phyloP scores from a whole-genome alignment of 2,329 filamentous ascomycete genomes.

The Neobulgaria alba region DNA sequence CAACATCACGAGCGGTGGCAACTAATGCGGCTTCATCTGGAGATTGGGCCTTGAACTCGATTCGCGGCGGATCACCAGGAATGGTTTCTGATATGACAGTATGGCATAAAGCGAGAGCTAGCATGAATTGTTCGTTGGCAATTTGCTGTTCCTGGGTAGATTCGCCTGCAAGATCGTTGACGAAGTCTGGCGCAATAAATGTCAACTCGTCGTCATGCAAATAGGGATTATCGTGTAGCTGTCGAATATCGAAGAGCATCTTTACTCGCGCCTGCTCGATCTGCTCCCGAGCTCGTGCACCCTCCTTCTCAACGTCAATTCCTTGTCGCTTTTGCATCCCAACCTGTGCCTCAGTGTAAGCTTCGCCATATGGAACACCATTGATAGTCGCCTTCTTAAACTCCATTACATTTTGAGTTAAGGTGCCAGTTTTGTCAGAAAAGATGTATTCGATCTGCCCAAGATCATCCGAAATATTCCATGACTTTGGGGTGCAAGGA shows the following conservation, averaged over 20 bases:
- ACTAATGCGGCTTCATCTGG: conserved; percentile 94
- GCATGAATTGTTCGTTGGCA: conserved; percentile 85
- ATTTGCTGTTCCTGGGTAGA: conserved; percentile 67
- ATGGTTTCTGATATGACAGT: conserved; percentile 87
- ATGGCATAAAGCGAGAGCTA: conserved; percentile 90
- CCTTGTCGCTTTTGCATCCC: conserved; percentile 92
- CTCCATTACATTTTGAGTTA: conserved; percentile 94
- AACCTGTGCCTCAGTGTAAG: conserved; percentile 92
- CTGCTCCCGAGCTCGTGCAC: conserved; percentile 60
- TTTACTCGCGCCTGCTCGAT: conserved; percentile 69
- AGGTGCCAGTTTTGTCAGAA: conserved; percentile 84
- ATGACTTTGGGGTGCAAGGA: conserved; percentile 92
- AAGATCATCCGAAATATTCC: conserved; percentile 98
- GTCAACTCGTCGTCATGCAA: conserved; percentile 83
- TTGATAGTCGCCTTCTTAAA: conserved; percentile 99
- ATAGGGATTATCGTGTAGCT: conserved; percentile 82
- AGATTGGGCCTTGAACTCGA: conserved; percentile 94
- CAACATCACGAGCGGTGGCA: conserved; percentile 87
- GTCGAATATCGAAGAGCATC: conserved; percentile 65
- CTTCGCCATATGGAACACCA: conserved; percentile 91
- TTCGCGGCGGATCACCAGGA: conserved; percentile 82
- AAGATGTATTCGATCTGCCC: conserved; percentile 99
- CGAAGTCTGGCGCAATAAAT: conserved; percentile 85
- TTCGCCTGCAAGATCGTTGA: conserved; percentile 71
- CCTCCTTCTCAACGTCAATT: conserved; percentile 76